phyloP scores from a whole-genome alignment of 257 asterid genomes.

The Verbena officinalis region DNA sequence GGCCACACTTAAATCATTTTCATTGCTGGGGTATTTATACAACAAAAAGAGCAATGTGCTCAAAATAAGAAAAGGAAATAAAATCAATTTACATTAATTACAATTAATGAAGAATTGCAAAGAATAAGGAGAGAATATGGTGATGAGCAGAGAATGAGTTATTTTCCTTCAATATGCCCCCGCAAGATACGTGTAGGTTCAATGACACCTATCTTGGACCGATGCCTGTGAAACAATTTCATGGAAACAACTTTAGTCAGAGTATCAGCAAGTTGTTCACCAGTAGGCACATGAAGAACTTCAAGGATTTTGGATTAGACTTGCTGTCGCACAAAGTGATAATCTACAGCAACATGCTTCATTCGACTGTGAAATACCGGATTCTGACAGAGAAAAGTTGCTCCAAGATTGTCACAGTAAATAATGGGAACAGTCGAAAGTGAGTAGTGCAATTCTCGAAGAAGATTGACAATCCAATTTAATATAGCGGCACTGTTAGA shows the following conservation, averaged over 20 bases:
- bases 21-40: too few relatives aligned
- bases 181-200: background rate
- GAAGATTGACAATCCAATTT: background rate
- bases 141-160: background rate
- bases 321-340: background rate
- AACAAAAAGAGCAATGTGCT: too few relatives aligned
- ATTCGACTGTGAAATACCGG: too few relatives aligned
- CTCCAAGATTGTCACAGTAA: background rate
- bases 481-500: background rate
- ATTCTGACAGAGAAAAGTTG: background rate
- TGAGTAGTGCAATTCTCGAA: background rate
- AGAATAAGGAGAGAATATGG: background rate
- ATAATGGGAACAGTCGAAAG: too few relatives aligned
- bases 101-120: too few relatives aligned
- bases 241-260: background rate
- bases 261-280: background rate
- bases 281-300: background rate
- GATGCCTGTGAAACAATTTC: background rate
- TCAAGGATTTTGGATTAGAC: background rate
- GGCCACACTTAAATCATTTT: too few relatives aligned
- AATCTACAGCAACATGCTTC: background rate
- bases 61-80: too few relatives aligned
- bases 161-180: background rate
- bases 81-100: too few relatives aligned
- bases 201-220: background rate